phyloP scores from a whole-genome alignment of 306 rosid genomes.

The Alnus glutinosa region DNA sequence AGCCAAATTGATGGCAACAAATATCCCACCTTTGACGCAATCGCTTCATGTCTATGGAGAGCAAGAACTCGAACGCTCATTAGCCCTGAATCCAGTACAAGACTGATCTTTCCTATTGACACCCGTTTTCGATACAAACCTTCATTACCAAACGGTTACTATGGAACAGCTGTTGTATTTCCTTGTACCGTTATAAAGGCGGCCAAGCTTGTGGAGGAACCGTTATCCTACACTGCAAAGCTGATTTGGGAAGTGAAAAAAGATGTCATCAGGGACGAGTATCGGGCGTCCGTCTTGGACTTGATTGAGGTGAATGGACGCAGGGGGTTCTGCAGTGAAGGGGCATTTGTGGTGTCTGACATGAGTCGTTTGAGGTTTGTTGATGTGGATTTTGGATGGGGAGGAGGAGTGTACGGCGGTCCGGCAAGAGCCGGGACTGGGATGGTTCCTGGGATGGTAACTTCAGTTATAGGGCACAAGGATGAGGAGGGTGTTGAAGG shows the following conservation, averaged over 20 bases:
- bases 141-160: slow-evolving; percentile 18
- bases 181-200: slow-evolving; percentile 23
- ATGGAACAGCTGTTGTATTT: slow-evolving; percentile 24
- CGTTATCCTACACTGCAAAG: slow-evolving; percentile 6
- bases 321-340: slow-evolving; percentile 21
- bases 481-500: slow-evolving; percentile 29
- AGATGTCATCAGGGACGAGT: background rate
- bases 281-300: slow-evolving; percentile 29
- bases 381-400: slow-evolving; percentile 21
- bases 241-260: slow-evolving; percentile 24
- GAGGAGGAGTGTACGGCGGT: slow-evolving; percentile 17
- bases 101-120: slow-evolving; percentile 30
- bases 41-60: slow-evolving; percentile 23
- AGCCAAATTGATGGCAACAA: background rate
- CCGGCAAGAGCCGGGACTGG: slow-evolving; percentile 31
- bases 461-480: slow-evolving; percentile 18
- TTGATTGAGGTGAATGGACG: slow-evolving; percentile 26
- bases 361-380: slow-evolving; percentile 23
- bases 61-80: slow-evolving; percentile 27
- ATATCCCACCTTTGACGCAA: slow-evolving; percentile 21
- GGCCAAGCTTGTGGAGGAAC: background rate
- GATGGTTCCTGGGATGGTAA: slow-evolving; percentile 32
- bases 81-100: background rate
- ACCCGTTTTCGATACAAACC: slow-evolving; percentile 16
- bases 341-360: slow-evolving; percentile 28